Evolutionary conservation across 2,329 filamentous ascomycete species (phyloP), one percentile per base, ranked within the genome.

Genomic region (Alternaria arborescens): DNA sequence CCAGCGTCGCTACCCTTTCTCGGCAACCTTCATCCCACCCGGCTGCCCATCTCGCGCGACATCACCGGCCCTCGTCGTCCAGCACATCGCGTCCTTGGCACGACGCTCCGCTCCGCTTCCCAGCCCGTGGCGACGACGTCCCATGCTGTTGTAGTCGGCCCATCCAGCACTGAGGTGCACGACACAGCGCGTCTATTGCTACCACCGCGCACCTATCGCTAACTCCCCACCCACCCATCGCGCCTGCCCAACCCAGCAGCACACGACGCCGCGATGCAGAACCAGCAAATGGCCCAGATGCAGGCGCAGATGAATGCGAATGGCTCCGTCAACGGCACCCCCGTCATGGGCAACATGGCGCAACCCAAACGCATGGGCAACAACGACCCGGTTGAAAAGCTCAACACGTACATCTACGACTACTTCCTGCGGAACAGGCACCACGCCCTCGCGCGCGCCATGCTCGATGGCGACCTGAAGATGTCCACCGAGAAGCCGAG

Each of bases 371-470:
- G 62, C 42, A 56, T 51, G 30, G 53, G 47, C 54, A 65, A 60
- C 14, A 10, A 16, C 34, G 77, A 81, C 61, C 78, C 80, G 62
- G 74, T 79, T 65, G 87, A 84, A 50, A 81, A 88, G 61, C 85
- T 95, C 52, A 94, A 94, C 81, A 94, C 92, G 20, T 94, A 94
- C 78, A 95, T 95, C 68, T 95, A 94, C 84, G 92, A 95, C 75
- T 94, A 95, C 78, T 94, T 98, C 67, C 83, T 97, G 68, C 92
- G 91, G 73, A 91, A 93, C 78, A 87, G 89, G 69, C 92, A 97
- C 86, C 90, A 87, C 75, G 91, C 95, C 67, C 90, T 91, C 76
- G 95, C 95, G 67, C 88, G 92, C 70, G 86, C 89, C 50, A 77
- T 79, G 68, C 72, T 83, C 63, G 80, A 82, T 41, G 71, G 69